Base-by-base conservation (phyloP, 805 yeast genomes). In the Myxozyma neotropica region DNA sequence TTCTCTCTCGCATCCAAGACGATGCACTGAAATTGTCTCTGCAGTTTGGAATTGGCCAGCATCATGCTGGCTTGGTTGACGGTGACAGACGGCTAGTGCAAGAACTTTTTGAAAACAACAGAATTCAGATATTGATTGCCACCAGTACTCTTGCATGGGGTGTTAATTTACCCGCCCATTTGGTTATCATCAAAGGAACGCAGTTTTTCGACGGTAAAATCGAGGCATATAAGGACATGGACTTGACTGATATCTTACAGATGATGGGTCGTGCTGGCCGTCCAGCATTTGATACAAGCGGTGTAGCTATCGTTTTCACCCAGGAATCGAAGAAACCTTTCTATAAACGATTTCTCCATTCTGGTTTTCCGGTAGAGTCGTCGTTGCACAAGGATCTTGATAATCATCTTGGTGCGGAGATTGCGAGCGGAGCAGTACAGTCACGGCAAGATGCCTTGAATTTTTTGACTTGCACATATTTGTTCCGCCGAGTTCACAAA, bases 71-170 rank as follows among this genome's bases (percentile, higher is more conserved):
- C 67, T 75, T 87, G 53, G 88, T 85, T 10, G 90, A 87, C 63
- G 76, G 83, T 19, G 94, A 87, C 70, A 78, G 94, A 59, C 82
- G 82, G 64, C 79, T 87, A 15, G 81, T 88, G 3, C 93, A 87
- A 68, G 83, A 83, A 66, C 73, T 87, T 39, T 87, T 87, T 72
- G 89, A 86, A 58, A 73, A 78, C n/a, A 84, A 82, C 45, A 86
- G 85, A 70, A 81, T 87, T 50, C 94, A 88, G 73, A 81, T 87
- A 45, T 77, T 87, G 61, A 78, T 88, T 39, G 92, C 93, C 1
- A 87, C 94, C 0, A 85, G 90, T n/a, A 88, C 93, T 1, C 78
- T 88, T 64, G 93, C 94, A 0, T 88, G 93, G 93, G 93, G 93
- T 73, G 93, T 88, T 48, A 88, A 87, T 68, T 77, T 88, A 64